Conservation (phyloP, 1,139 yeast genomes). For the Taiozyma onychis region DNA sequence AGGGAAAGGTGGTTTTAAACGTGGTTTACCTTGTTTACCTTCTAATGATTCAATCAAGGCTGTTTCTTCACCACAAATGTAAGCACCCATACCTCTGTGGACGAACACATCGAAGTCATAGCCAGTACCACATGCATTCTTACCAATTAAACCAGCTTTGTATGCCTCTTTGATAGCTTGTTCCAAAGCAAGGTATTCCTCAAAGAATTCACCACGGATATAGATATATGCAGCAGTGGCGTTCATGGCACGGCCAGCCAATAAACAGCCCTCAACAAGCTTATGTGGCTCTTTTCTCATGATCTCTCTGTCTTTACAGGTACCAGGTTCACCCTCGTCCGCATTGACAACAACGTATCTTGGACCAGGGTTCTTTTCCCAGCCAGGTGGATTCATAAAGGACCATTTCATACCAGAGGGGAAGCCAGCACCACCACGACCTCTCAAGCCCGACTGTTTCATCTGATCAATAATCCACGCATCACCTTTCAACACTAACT, state of each 20-base stretch:
- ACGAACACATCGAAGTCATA: conserved; percentile 75
- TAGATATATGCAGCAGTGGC: conserved; percentile 89
- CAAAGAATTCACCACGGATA: conserved; percentile 84
- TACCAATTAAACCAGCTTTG: conserved; percentile 71
- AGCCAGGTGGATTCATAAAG: conserved; percentile 90
- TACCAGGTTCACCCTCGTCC: conserved; percentile 93
- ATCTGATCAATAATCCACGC: conserved; percentile 84
- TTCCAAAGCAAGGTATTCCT: conserved; percentile 68
- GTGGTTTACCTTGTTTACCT: conserved; percentile 90
- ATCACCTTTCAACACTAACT: conserved; percentile 74
- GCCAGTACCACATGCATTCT: conserved; percentile 82
- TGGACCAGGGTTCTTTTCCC: conserved; percentile 86
- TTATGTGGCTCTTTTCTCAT: conserved; percentile 88
- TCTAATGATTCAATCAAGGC: conserved; percentile 81
- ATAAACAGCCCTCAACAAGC: conserved; percentile 79
- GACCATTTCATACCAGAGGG: conserved; percentile 91
- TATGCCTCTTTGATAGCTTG: conserved; percentile 83
- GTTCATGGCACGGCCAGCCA: conserved; percentile 88
- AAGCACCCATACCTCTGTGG: conserved; percentile 91
- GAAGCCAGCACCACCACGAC: conserved; percentile 93
- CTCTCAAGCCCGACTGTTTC: conserved; percentile 79
- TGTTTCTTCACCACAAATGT: conserved; percentile 88
- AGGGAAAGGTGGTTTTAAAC: conserved; percentile 91
- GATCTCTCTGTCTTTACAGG: conserved; percentile 87
- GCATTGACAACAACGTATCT: conserved; percentile 85